Percentiles rank a stretch among this genome's conserved stretches.
Evolutionary conservation across 257 asterid species (phyloP).

Genomic region (Gentiana dahurica): DNA sequence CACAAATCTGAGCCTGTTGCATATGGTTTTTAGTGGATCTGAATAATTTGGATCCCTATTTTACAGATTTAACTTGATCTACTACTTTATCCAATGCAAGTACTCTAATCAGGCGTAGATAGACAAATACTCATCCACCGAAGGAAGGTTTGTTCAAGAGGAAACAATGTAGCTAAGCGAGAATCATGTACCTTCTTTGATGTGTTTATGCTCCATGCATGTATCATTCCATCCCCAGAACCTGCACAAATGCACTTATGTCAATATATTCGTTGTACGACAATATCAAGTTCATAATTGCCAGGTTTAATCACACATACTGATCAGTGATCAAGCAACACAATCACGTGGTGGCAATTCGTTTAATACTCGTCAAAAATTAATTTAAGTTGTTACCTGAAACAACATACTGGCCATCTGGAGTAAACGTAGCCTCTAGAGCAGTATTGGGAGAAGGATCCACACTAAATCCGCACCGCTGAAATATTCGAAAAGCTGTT

Average conservation of each 20-base stretch:
- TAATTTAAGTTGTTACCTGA: slow-evolving; percentile 40
- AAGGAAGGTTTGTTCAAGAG: too few relatives aligned
- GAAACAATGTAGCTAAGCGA: too few relatives aligned
- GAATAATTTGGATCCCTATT: too few relatives aligned
- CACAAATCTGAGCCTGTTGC: too few relatives aligned
- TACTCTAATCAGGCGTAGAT: too few relatives aligned
- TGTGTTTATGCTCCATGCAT: slow-evolving; percentile 73
- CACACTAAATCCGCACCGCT: slow-evolving; percentile 79
- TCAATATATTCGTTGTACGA: slow-evolving; percentile 3
- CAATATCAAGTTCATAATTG: neutral
- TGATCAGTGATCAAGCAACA: neutral
- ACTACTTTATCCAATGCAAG: too few relatives aligned
- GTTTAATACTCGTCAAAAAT: neutral
- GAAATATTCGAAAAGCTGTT: slow-evolving; percentile 12
- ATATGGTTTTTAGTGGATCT: too few relatives aligned
- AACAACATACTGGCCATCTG: slow-evolving; percentile 88
- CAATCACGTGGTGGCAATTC: too few relatives aligned
- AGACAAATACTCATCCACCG: too few relatives aligned
- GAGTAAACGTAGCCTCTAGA: slow-evolving; percentile 84
- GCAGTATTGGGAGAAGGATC: slow-evolving; percentile 58
- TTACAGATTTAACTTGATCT: too few relatives aligned
- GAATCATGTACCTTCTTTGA: slow-evolving; percentile 40
- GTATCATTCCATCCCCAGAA: slow-evolving; percentile 83
- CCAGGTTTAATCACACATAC: neutral
- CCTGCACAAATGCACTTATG: slow-evolving; percentile 35